phyloP scores from a whole-genome alignment of 805 yeast species.

The Saccharomycopsis javanensis region DNA sequence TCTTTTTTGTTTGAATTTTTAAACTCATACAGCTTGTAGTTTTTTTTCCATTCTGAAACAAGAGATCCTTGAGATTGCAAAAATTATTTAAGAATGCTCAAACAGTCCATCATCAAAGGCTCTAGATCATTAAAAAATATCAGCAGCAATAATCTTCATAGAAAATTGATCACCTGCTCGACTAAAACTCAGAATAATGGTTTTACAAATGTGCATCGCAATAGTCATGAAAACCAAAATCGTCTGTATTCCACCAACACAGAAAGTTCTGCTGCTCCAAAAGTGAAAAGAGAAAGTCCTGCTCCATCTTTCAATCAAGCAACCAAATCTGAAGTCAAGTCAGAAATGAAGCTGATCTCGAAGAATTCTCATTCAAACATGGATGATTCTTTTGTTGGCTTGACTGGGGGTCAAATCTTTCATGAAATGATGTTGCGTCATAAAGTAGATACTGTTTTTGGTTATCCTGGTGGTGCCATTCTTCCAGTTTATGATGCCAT shows the following conservation, averaged over 20 bases:
- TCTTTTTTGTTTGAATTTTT: too few relatives aligned
- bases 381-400: slow-evolving; percentile 87
- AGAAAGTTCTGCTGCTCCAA: too few relatives aligned
- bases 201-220: neutral
- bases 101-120: slow-evolving; percentile 5
- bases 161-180: neutral
- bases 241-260: neutral
- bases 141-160: neutral
- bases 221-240: neutral
- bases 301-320: slow-evolving; percentile 1
- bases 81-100: slow-evolving; percentile 6
- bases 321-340: neutral
- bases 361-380: slow-evolving; percentile 23
- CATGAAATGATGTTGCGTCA: slow-evolving; percentile 98
- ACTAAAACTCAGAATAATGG: neutral
- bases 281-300: neutral
- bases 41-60: too few relatives aligned
- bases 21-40: too few relatives aligned
- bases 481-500: slow-evolving; percentile 97
- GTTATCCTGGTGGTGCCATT: slow-evolving; percentile 99
- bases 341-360: neutral
- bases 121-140: slow-evolving; percentile 1
- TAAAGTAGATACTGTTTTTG: slow-evolving; percentile 90
- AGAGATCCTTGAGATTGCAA: too few relatives aligned
- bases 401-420: slow-evolving; percentile 97